A percentile compares a stretch with the other conserved stretches of the same genome.
Evolutionary conservation across 2,329 filamentous ascomycete genomes (phyloP).

Genomic region (Periconia macrospinosa): DNA sequence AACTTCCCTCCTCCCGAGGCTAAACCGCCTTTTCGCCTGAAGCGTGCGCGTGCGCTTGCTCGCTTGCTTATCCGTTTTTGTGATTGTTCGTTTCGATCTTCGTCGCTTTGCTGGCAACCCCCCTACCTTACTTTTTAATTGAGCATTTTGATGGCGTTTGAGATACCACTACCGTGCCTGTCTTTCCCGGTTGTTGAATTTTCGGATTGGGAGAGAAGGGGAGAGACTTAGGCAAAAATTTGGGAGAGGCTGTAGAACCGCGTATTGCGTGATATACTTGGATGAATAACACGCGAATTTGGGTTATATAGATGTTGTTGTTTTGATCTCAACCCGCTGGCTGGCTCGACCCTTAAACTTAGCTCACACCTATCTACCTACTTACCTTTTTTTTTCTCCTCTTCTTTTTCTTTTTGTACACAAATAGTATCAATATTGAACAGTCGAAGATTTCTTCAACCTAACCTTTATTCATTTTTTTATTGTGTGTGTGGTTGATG

Average conservation of each 20-base stretch:
- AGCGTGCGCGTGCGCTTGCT: background rate
- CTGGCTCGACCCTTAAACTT: too few species aligned
- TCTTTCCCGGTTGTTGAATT: slow-evolving; percentile 14
- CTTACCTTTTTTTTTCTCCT: too few species aligned
- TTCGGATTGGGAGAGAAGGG: background rate
- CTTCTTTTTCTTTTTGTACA: slow-evolving; percentile 3
- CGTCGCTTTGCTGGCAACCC: slow-evolving; percentile 12
- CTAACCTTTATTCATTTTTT: too few species aligned
- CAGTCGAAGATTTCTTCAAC: slow-evolving; percentile 6
- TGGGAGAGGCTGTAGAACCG: background rate
- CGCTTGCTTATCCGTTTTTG: background rate
- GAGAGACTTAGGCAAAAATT: slow-evolving; percentile 1
- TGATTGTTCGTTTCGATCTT: background rate
- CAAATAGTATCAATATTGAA: slow-evolving; percentile 19
- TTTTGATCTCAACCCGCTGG: too few species aligned
- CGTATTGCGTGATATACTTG: too few species aligned
- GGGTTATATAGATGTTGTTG: too few species aligned
- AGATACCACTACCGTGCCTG: slow-evolving; percentile 35
- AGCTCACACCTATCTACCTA: too few species aligned
- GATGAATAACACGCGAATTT: too few species aligned
- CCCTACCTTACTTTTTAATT: background rate
- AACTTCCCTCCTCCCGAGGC: slow-evolving; percentile 2
- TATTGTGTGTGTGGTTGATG: too few species aligned
- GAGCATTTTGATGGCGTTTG: slow-evolving; percentile 30
- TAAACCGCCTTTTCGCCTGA: background rate